A percentile compares a stretch with the other conserved stretches of the same genome.
These are phyloP conservation scores for Quercus glauca DNA, from an alignment of 306 rosid species.

Conservation along the genomic window DNA sequence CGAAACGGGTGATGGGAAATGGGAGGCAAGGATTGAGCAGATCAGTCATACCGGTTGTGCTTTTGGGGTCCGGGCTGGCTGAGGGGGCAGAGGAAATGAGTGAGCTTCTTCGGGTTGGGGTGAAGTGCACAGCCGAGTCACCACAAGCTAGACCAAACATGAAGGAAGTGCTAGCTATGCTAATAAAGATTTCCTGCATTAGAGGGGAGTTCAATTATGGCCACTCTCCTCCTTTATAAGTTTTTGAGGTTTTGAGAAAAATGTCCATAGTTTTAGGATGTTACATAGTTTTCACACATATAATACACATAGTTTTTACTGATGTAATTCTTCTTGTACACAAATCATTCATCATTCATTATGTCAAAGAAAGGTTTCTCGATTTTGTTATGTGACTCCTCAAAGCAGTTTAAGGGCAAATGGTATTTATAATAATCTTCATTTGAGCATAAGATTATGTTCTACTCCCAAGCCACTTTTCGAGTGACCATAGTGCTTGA, in stretches of 20 bases:
- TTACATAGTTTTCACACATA: slow-evolving; percentile 24
- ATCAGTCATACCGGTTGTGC: slow-evolving; percentile 41
- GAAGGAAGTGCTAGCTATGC: slow-evolving; percentile 88
- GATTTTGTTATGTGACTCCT: slow-evolving; percentile 16
- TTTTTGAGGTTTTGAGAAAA: background rate
- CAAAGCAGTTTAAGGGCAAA: too few relatives aligned
- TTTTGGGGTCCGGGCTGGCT: slow-evolving; percentile 61
- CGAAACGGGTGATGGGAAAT: slow-evolving; percentile 57
- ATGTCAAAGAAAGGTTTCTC: slow-evolving; percentile 14
- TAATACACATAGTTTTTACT: slow-evolving; percentile 2
- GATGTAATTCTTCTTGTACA: slow-evolving; percentile 41
- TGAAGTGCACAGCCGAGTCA: slow-evolving; percentile 68
- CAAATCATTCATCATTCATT: slow-evolving; percentile 40
- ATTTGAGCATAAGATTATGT: too few relatives aligned
- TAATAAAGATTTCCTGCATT: slow-evolving; percentile 35
- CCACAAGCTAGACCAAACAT: slow-evolving; percentile 79
- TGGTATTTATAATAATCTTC: too few relatives aligned
- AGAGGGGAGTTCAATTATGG: slow-evolving; percentile 39
- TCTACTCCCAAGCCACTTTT: too few relatives aligned
- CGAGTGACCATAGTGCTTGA: too few relatives aligned
- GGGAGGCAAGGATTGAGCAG: slow-evolving; percentile 40
- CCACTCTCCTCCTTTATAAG: slow-evolving; percentile 28
- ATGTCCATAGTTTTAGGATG: slow-evolving; percentile 25
- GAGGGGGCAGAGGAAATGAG: slow-evolving; percentile 83
- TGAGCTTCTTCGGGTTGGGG: slow-evolving; percentile 67